Evolutionary conservation across 176 grass and related monocot genomes (phyloP).

Genomic region (Ananas comosus): DNA sequence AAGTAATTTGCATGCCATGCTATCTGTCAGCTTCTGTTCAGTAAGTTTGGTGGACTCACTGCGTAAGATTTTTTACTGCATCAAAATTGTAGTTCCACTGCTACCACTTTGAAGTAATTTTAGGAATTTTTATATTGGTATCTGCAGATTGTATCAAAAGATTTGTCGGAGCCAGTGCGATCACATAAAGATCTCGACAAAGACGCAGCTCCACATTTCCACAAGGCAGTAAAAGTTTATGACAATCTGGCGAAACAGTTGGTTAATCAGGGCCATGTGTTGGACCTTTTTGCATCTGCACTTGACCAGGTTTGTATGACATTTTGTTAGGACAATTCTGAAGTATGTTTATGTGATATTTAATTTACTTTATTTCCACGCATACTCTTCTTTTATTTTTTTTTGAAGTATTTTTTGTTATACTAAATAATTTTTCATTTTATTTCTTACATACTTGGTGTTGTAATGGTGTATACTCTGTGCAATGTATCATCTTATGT

Average conservation of each 20-base stretch:
- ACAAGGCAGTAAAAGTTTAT: constrained; percentile 92
- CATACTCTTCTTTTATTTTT: background rate
- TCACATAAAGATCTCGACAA: constrained; percentile 99
- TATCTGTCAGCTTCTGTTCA: background rate
- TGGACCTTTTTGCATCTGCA: constrained; percentile 94
- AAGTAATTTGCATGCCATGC: background rate
- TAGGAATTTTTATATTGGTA: background rate
- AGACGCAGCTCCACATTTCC: constrained; percentile 84
- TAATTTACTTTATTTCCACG: background rate
- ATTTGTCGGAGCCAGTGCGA: constrained; percentile 86
- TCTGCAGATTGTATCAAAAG: constrained; percentile 90
- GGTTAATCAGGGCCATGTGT: constrained; percentile 80
- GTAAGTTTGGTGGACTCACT: background rate
- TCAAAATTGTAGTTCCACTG: no score
- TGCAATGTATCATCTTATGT: no score
- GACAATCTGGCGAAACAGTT: constrained; percentile 86
- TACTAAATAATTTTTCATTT: no score
- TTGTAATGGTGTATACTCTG: no score
- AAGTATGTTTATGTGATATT: background rate
- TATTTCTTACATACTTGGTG: no score
- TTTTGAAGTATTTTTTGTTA: no score
- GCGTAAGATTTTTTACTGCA: no score
- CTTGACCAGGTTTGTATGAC: constrained; percentile 75
- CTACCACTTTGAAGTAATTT: background rate
- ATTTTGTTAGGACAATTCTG: background rate